These are phyloP conservation scores for Taxillus chinensis DNA, from an alignment of 164 flowering plant genomes.

Conservation along the genomic window DNA sequence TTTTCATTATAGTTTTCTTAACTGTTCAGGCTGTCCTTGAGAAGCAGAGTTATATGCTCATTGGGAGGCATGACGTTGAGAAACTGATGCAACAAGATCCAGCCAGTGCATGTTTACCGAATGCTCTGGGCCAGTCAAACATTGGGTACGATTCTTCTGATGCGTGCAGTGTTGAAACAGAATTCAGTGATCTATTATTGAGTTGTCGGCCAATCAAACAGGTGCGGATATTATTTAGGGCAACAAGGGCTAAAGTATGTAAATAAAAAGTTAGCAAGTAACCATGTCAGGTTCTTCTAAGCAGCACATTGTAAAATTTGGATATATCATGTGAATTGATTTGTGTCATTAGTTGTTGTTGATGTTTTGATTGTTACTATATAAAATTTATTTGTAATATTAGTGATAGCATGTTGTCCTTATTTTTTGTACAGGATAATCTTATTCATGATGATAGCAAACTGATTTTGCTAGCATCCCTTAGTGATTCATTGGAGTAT, in stretches of 20 bases:
- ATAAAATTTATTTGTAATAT: not conserved
- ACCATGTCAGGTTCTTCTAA: not conserved
- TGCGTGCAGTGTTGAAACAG: constrained; percentile 54
- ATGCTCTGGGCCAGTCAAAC: constrained; percentile 35
- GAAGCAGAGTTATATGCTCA: constrained; percentile 97
- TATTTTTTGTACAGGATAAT: constrained; percentile 60
- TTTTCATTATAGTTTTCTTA: not conserved
- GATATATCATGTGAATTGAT: not conserved
- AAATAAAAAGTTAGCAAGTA: not conserved
- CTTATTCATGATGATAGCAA: constrained; percentile 94
- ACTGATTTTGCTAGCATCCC: constrained; percentile 85
- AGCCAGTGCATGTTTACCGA: constrained; percentile 65
- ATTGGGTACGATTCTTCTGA: constrained; percentile 29
- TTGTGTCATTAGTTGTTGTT: no score
- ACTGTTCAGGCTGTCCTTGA: constrained; percentile 93
- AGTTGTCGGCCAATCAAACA: constrained; percentile 85
- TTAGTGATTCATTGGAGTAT: constrained; percentile 97
- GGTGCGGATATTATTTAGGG: constrained; percentile 26
- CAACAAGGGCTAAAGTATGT: not conserved
- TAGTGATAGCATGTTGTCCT: not conserved
- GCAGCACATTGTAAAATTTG: not conserved
- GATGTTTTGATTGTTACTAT: not conserved
- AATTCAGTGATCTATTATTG: constrained; percentile 62
- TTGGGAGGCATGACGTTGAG: constrained; percentile 95
- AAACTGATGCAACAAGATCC: constrained; percentile 83